Evolutionary conservation across 257 asterid species (phyloP).

Genomic region (Solanum chiquidenum): DNA sequence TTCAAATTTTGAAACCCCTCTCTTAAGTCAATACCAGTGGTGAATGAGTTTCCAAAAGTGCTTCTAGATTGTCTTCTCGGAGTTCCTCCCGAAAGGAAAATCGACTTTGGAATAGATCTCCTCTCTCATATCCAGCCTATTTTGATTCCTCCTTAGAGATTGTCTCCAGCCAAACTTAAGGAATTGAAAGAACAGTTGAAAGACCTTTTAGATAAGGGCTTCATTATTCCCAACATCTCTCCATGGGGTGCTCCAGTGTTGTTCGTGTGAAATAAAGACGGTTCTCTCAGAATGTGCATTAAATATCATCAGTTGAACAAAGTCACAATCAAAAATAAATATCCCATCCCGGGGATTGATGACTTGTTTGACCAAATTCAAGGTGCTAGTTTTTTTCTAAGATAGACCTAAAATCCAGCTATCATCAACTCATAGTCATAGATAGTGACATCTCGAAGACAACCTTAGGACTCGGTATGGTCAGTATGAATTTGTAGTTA

Average conservation of each 20-base stretch:
- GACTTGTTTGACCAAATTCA: background rate
- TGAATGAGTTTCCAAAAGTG: background rate
- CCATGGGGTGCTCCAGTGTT: background rate
- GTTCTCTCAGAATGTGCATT: too few relatives aligned
- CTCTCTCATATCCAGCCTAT: background rate
- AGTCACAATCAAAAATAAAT: background rate
- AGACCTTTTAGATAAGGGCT: background rate
- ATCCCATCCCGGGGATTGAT: background rate
- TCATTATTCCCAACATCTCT: background rate
- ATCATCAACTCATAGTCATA: too few relatives aligned
- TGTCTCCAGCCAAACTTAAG: background rate
- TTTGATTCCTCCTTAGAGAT: too few relatives aligned
- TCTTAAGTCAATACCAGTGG: background rate
- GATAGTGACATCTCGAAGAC: background rate
- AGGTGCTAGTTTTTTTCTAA: background rate
- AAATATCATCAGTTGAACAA: background rate
- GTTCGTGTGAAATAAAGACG: background rate
- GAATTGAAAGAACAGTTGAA: too few relatives aligned
- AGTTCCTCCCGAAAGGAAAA: background rate
- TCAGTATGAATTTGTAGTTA: too few relatives aligned
- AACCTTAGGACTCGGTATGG: background rate
- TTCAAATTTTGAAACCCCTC: background rate
- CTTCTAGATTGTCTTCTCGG: background rate
- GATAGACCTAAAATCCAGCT: background rate
- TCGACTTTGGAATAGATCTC: background rate